Base-by-base conservation (phyloP, 768 basidiomycete species). In the Tephrocybe sp. region DNA sequence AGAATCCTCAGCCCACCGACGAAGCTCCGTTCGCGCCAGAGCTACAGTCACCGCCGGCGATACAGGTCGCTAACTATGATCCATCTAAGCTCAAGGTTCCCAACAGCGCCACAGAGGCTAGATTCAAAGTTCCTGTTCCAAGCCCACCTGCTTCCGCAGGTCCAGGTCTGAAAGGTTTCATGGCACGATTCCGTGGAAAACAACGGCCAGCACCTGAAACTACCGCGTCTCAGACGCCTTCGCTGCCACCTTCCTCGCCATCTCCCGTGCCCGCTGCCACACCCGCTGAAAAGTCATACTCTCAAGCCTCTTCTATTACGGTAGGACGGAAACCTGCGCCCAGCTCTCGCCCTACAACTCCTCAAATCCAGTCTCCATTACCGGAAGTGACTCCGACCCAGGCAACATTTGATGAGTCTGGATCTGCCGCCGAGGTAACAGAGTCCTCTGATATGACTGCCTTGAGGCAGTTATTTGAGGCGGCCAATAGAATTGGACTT, bases 121-220 rank as follows among this genome's bases (percentile, higher is more conserved):
- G 80, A 56, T 76, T 78, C 53, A 86, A 82, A 62, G 73, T 79
- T 3, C 67, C 80, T 16, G 65, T 79, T 26, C 67, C 80, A 1
- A 81, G 78, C 53, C 85, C 86, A n/a, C 83, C 86, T 57, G 79
- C 87, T 3, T 82, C 85, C 17, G 79, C 86, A 22, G 76, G 83
- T 16, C 89, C 89, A 31, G 85, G 88, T 17, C 61, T 92, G 20
- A 88, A 82, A 65, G 85, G 89, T 12, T 85, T 92, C 66, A 90
- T 92, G 80, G 80, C 88, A 23, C 82, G 87, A 26, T 88, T 92
- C 64, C 78, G 87, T 33, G 67, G 69, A 31, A 78, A 76, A 54
- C 77, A 75, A 53, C 73, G 72, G 48, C 63, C 73, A 19, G 60
- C 68, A 40, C 61, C 63, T 10, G 75, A 74, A 54, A 53, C 63